Conservation (phyloP, 176 grass and related monocot species). For the Avena sativa region DNA sequence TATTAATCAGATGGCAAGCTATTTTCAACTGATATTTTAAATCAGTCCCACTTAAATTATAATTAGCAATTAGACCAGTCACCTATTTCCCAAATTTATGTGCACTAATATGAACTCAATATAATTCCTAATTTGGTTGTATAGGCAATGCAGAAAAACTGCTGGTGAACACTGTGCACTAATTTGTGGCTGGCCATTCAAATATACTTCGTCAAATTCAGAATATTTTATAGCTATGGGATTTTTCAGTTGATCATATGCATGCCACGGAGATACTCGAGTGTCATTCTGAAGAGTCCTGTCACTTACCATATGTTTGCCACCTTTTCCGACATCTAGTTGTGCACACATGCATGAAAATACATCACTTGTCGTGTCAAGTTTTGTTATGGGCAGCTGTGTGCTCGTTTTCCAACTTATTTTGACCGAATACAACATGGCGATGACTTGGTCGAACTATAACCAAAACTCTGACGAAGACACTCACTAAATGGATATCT, state of each 20-base stretch:
- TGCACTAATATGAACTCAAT: not conserved
- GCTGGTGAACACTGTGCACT: not conserved
- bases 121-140: not conserved
- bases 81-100: not conserved
- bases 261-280: not conserved
- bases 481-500: not conserved
- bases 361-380: slow-evolving; percentile 36
- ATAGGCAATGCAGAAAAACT: not conserved
- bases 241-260: not conserved
- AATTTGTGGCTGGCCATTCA: not conserved
- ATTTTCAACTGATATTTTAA: not conserved
- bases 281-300: not conserved
- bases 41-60: not conserved
- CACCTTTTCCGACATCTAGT: slow-evolving; percentile 2
- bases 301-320: not conserved
- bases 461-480: no score
- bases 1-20: no score
- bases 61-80: not conserved
- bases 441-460: no score
- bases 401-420: slow-evolving; percentile 22
- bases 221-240: not conserved
- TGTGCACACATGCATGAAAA: slow-evolving; percentile 6
- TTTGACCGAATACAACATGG: no score
- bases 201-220: not conserved
- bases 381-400: slow-evolving; percentile 23